Evolutionary conservation across 2,329 filamentous ascomycete species (phyloP).

Genomic region (Exophiala xenobiotica): DNA sequence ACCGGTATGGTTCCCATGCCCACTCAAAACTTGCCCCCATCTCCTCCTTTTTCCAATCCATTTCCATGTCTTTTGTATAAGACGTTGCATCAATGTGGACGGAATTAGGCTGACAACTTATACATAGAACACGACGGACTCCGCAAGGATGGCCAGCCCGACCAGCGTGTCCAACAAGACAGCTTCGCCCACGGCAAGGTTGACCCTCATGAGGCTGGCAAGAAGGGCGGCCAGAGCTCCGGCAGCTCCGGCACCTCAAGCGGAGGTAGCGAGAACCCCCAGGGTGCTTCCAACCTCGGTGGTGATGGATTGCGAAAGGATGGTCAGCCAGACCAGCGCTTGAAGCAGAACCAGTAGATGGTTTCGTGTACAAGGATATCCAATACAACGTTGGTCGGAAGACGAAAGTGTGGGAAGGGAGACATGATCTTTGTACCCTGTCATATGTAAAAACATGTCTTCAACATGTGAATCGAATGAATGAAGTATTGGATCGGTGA

Average conservation of each 20-base stretch:
- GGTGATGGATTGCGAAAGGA: constrained; percentile 26
- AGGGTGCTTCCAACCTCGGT: constrained; percentile 18
- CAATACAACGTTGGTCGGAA: too few species aligned
- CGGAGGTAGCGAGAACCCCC: constrained; percentile 9
- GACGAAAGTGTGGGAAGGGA: too few species aligned
- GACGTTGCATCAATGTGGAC: too few species aligned
- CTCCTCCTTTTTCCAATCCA: neutral
- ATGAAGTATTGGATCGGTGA: too few species aligned
- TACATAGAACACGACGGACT: constrained; percentile 28
- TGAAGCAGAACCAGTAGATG: constrained; percentile 25
- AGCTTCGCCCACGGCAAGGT: constrained; percentile 30
- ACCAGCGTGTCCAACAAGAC: constrained; percentile 21
- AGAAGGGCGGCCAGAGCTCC: constrained; percentile 24
- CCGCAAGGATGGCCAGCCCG: constrained; percentile 28
- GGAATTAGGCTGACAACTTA: neutral
- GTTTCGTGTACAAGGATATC: neutral
- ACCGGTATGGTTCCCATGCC: constrained; percentile 26
- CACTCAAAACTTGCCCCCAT: neutral
- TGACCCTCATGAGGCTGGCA: constrained; percentile 29
- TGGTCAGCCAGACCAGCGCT: constrained; percentile 26
- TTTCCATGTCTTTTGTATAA: too few species aligned
- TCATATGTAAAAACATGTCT: too few species aligned
- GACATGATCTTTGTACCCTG: too few species aligned
- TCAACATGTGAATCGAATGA: too few species aligned
- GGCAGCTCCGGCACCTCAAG: constrained; percentile 7